Conservation (phyloP, 75 land plant species). For the Selaginella tamariscina region DNA sequence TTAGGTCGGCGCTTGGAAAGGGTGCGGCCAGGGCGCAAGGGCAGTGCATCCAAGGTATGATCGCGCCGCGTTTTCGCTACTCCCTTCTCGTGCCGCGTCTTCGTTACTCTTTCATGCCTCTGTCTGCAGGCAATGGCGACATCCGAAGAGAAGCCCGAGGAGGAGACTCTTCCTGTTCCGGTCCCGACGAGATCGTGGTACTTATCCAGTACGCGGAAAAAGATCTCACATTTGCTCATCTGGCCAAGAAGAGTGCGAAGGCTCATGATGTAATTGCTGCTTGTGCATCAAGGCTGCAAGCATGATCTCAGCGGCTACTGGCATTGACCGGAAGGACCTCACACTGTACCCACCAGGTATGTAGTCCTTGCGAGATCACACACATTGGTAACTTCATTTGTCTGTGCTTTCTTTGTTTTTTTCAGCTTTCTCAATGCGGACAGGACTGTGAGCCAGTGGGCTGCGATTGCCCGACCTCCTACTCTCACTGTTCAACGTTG, state of each 20-base stretch:
- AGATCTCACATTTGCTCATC: slow-evolving; percentile 1
- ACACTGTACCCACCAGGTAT: slow-evolving; percentile 3
- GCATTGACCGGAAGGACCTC: slow-evolving; percentile 4
- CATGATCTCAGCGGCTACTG: slow-evolving; percentile 3
- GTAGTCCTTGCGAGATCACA: slow-evolving; percentile 3
- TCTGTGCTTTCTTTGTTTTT: not conserved
- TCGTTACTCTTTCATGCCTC: too few relatives aligned
- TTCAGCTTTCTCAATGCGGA: not conserved
- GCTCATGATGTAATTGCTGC: slow-evolving; percentile 1
- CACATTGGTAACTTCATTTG: slow-evolving; percentile 1
- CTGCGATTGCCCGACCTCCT: slow-evolving; percentile 1
- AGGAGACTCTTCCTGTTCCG: not conserved
- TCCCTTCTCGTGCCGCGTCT: slow-evolving; percentile 1
- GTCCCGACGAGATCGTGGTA: slow-evolving; percentile 2
- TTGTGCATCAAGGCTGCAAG: not conserved
- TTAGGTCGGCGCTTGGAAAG: slow-evolving; percentile 1
- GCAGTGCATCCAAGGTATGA: slow-evolving; percentile 1
- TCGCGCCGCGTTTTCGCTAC: slow-evolving; percentile 4
- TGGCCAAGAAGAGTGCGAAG: slow-evolving; percentile 3
- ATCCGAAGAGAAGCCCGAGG: slow-evolving; percentile 4
- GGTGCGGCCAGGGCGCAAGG: not conserved
- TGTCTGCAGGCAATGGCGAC: slow-evolving; percentile 4
- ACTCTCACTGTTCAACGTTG: slow-evolving; percentile 1
- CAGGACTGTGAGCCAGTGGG: slow-evolving; percentile 4
- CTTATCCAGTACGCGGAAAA: not conserved